These are phyloP conservation scores for Glomus cerebriforme DNA, from an alignment of 192 early-diverging fungal species.

Conservation along the genomic window DNA sequence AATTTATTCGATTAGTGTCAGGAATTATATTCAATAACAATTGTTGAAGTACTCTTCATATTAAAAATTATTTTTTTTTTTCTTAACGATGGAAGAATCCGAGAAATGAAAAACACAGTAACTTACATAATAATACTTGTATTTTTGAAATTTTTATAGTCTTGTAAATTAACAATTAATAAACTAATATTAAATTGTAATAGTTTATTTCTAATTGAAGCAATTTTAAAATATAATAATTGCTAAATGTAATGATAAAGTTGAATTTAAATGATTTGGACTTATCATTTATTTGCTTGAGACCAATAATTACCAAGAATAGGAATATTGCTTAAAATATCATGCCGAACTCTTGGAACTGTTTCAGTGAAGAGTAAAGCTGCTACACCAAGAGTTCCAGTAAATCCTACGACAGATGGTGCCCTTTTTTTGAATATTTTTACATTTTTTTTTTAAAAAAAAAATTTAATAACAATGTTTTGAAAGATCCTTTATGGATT, in stretches of 20 bases:
- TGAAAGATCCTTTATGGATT: no score
- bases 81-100: no score
- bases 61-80: no score
- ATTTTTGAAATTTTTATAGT: no score
- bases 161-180: no score
- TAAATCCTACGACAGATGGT: background rate
- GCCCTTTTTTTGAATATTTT: slow-evolving; percentile 11
- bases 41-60: no score
- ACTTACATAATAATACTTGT: no score
- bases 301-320: slow-evolving; percentile 1
- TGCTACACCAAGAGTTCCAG: background rate
- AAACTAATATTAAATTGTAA: background rate
- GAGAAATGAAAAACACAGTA: no score
- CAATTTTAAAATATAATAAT: background rate
- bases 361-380: slow-evolving; percentile 5
- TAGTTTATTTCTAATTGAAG: background rate
- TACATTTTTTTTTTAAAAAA: no score
- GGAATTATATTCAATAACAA: no score
- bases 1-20: no score
- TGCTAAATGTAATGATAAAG: no score
- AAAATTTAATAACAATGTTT: background rate
- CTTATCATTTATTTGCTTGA: background rate
- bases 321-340: slow-evolving; percentile 8
- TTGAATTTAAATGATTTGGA: background rate
- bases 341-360: background rate